Conservation (phyloP, 257 asterid genomes). For the Plantago elongata region DNA sequence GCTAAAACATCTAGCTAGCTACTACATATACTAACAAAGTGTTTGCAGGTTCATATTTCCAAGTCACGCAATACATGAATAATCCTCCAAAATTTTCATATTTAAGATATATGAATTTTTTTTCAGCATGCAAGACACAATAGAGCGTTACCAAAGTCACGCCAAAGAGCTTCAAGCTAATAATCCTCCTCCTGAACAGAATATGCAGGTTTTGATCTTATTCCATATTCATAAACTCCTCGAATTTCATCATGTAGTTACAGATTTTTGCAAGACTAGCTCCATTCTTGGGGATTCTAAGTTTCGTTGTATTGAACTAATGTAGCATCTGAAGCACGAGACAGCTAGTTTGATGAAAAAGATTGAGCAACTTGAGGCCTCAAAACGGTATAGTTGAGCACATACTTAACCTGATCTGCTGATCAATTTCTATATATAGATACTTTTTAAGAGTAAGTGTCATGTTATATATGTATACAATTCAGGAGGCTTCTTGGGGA, state of each 20-base stretch:
- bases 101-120: not conserved
- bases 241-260: not conserved
- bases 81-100: too few relatives aligned
- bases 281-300: not conserved
- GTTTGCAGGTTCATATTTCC: too few relatives aligned
- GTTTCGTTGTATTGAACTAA: not conserved
- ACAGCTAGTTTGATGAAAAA: slow-evolving; percentile 62
- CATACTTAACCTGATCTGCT: too few relatives aligned
- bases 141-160: slow-evolving; percentile 40
- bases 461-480: too few relatives aligned
- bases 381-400: slow-evolving; percentile 1
- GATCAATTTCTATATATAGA: too few relatives aligned
- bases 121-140: slow-evolving; percentile 40
- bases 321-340: slow-evolving; percentile 61
- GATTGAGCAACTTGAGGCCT: slow-evolving; percentile 73
- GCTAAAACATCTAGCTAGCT: too few relatives aligned
- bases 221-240: not conserved
- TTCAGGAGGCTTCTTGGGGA: slow-evolving; percentile 81
- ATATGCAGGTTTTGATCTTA: slow-evolving; percentile 33
- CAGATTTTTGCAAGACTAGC: too few relatives aligned
- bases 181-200: slow-evolving; percentile 30
- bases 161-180: slow-evolving; percentile 30
- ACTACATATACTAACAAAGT: too few relatives aligned
- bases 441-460: too few relatives aligned
- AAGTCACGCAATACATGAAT: too few relatives aligned